Conservation (phyloP, 2,329 filamentous ascomycete species). For the Hymenoscyphus infarciens region DNA sequence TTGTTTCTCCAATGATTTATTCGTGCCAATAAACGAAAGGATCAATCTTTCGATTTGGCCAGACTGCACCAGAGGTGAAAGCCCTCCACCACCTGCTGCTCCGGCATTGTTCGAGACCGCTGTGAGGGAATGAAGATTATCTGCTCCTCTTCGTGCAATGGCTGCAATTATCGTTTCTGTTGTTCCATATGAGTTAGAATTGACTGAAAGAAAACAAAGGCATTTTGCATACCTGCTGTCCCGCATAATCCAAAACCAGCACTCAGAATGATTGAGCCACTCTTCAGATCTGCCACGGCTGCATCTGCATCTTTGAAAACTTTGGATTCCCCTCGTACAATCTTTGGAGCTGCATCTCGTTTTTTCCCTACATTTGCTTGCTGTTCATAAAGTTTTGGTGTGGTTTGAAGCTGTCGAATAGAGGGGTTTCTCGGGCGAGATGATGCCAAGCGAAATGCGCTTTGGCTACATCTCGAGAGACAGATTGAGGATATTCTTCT, state of each 20-base stretch:
- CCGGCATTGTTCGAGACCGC: constrained; percentile 82
- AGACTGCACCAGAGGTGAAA: constrained; percentile 64
- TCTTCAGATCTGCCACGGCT: constrained; percentile 36
- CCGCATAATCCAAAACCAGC: constrained; percentile 82
- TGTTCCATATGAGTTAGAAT: not conserved
- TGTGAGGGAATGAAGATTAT: constrained; percentile 56
- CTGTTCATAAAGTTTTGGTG: constrained; percentile 18
- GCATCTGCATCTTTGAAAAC: constrained; percentile 30
- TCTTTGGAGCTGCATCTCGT: constrained; percentile 25
- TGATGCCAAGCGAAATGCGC: constrained; percentile 9
- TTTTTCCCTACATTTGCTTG: constrained; percentile 26
- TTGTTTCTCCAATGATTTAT: constrained; percentile 71
- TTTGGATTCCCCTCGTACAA: constrained; percentile 27
- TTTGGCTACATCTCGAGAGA: constrained; percentile 18
- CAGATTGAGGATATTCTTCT: constrained; percentile 22
- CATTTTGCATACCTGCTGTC: constrained; percentile 54
- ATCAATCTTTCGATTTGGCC: constrained; percentile 71
- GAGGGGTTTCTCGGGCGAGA: constrained; percentile 14
- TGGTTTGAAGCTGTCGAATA: constrained; percentile 20
- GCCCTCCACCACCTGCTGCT: constrained; percentile 61
- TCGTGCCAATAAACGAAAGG: constrained; percentile 72
- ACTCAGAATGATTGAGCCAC: constrained; percentile 68
- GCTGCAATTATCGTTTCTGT: constrained; percentile 69
- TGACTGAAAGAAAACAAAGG: not conserved
- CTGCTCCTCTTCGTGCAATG: constrained; percentile 56